Base-by-base conservation (phyloP, 2,329 filamentous ascomycete genomes). In the Penicillium brevicompactum region DNA sequence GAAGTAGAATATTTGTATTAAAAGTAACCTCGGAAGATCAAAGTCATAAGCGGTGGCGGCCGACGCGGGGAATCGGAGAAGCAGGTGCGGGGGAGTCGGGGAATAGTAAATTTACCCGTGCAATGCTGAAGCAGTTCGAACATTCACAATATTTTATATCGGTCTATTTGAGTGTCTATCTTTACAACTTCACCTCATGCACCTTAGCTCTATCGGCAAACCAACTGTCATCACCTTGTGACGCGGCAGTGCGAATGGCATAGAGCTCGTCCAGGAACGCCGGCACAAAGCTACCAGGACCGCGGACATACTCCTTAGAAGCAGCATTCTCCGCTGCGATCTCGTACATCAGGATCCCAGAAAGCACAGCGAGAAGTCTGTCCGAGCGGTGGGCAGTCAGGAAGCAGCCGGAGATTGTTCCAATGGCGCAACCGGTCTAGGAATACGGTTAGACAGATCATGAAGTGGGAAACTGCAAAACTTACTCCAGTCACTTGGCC, bases 241-340 rank as follows among this genome's bases (percentile, higher is more conserved):
- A 48, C 11, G 72, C 69, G 2, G 68, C 70, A 32, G 70, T 69
- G n/a, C 68, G 71, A 52, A 77, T 74, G 9, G 67, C 66, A 32
- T 81, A 84, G 48, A 88, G 69, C 69, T 84, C 89, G 64, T 97
- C 93, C 41, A 97, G 76, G 67, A 97, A 92, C 0, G 87, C 87
- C 0, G 91, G 88, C 11, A 95, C 86, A 77, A 97, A 97, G 0
- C 87, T 91, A 0, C 93, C 93, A 0, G 93, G 92, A 0, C 93
- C 93, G 55, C 79, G 80, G 3, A 94, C 90, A 59, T 87, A 82
- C 0, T 76, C 72, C 49, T 85, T 76, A 8, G 57, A 56, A 2
- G 78, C 82, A n/a, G 85, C 85, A n/a, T 76, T 75, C 75, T 93
- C 88, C 0, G 91, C 90, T 1, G 87, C 87, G 60, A 89, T 83